Evolutionary conservation across 1,284 basidiomycete genomes (phyloP).

Genomic region (Moesziomyces sp.): DNA sequence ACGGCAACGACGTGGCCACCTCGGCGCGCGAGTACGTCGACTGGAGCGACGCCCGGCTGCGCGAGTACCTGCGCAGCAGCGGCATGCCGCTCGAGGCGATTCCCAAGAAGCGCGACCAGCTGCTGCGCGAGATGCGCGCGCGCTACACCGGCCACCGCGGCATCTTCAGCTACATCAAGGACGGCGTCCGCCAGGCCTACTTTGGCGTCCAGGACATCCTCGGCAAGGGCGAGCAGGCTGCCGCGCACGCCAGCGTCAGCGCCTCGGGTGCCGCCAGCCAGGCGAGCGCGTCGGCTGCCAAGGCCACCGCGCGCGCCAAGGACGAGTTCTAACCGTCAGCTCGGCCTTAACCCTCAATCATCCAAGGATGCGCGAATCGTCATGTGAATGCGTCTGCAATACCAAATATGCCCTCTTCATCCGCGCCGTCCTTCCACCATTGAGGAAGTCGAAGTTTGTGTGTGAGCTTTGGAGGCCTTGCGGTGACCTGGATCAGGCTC

Average conservation of each 20-base stretch:
- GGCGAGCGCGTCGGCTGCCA: constrained; percentile 37
- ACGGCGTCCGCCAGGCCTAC: constrained; percentile 56
- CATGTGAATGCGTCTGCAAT: neutral
- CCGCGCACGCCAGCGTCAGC: constrained; percentile 47
- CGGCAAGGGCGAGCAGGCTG: constrained; percentile 56
- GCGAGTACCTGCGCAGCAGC: constrained; percentile 54
- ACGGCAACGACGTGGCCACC: constrained; percentile 44
- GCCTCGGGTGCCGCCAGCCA: constrained; percentile 46
- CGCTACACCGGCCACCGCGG: constrained; percentile 58
- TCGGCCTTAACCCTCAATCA: neutral
- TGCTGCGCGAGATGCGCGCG: constrained; percentile 64
- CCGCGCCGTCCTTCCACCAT: no score
- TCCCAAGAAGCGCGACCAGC: constrained; percentile 58
- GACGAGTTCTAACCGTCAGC: constrained; percentile 39
- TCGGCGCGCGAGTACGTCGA: constrained; percentile 57
- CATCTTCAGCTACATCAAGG: constrained; percentile 57
- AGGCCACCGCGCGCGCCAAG: constrained; percentile 43
- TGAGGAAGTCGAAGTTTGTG: no score
- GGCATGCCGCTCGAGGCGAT: constrained; percentile 54
- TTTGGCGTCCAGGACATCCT: constrained; percentile 56
- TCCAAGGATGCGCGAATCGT: constrained; percentile 2
- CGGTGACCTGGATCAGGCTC: no score
- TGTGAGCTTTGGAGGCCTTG: no score
- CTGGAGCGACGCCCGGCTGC: constrained; percentile 63
- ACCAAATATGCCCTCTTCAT: no score